Evolutionary conservation across 2,329 filamentous ascomycete species (phyloP).

Genomic region (Apiospora rasikravindrae): DNA sequence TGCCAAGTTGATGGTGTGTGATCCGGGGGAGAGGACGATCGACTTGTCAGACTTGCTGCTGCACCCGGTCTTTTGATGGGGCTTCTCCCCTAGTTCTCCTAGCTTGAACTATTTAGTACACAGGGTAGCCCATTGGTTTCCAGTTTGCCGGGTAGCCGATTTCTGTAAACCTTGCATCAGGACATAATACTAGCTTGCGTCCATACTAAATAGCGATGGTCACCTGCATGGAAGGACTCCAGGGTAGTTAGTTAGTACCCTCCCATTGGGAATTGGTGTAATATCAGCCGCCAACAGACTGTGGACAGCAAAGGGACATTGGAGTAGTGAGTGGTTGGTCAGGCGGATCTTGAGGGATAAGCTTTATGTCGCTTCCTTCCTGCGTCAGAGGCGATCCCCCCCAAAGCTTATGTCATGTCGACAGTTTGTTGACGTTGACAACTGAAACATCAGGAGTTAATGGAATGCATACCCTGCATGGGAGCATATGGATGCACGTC

Average conservation of each 20-base stretch:
- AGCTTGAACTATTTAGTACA: neutral
- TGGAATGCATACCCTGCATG: neutral
- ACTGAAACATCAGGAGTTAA: neutral
- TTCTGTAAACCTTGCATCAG: neutral
- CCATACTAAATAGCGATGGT: too few species aligned
- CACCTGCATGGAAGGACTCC: neutral
- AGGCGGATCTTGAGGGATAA: constrained; percentile 1
- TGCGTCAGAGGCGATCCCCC: neutral
- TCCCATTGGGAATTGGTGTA: neutral
- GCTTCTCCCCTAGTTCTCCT: neutral
- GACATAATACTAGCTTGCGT: neutral
- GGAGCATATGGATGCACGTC: neutral
- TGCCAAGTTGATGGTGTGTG: neutral
- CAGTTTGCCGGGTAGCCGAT: constrained; percentile 2
- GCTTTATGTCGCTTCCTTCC: neutral
- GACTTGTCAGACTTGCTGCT: neutral
- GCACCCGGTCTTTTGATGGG: neutral
- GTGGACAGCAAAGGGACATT: neutral
- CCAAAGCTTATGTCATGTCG: neutral
- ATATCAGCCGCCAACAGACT: neutral
- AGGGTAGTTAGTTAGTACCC: neutral
- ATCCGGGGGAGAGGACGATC: too few species aligned
- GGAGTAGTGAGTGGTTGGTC: neutral
- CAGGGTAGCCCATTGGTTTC: neutral
- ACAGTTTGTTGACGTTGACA: constrained; percentile 4